Conservation (phyloP, 2,329 filamentous ascomycete genomes). For the Trematosphaeria pertusa region DNA sequence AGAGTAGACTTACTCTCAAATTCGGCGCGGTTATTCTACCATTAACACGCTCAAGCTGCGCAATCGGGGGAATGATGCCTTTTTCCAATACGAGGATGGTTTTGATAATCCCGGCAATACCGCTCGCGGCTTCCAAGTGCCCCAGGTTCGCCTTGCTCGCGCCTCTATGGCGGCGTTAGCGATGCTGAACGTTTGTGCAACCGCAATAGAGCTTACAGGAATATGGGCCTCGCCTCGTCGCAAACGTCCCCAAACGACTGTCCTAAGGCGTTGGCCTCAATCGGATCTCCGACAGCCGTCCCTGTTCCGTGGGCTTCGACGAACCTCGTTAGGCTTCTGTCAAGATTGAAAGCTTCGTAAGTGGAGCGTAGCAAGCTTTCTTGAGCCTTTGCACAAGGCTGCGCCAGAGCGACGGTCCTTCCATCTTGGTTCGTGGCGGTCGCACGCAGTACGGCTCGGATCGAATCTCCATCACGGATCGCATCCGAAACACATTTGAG, state of each 20-base stretch:
- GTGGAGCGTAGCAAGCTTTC: slow-evolving; percentile 26
- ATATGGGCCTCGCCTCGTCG: background rate
- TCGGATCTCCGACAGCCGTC: slow-evolving; percentile 57
- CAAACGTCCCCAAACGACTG: slow-evolving; percentile 5
- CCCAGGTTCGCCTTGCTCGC: slow-evolving; percentile 47
- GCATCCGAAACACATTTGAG: slow-evolving; percentile 26
- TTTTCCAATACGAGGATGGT: slow-evolving; percentile 47
- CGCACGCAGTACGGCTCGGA: slow-evolving; percentile 30
- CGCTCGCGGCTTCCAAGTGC: slow-evolving; percentile 48
- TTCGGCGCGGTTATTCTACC: background rate
- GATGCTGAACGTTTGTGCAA: background rate
- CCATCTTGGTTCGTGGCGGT: slow-evolving; percentile 23
- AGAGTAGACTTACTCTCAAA: background rate
- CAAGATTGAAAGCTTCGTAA: slow-evolving; percentile 45
- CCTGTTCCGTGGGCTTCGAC: slow-evolving; percentile 58
- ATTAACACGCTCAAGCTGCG: slow-evolving; percentile 10
- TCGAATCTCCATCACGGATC: slow-evolving; percentile 22
- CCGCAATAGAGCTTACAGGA: background rate
- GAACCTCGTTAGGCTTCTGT: slow-evolving; percentile 24
- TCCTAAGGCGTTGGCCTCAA: slow-evolving; percentile 21
- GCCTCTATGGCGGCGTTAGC: background rate
- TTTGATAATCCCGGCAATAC: slow-evolving; percentile 45
- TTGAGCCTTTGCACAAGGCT: slow-evolving; percentile 53
- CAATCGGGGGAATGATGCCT: slow-evolving; percentile 33
- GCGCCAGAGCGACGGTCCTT: slow-evolving; percentile 8